A percentile compares a stretch with the other conserved stretches of the same genome.
Conservation (phyloP, 2,329 filamentous ascomycete species). For the Byssochlamys sp. region DNA sequence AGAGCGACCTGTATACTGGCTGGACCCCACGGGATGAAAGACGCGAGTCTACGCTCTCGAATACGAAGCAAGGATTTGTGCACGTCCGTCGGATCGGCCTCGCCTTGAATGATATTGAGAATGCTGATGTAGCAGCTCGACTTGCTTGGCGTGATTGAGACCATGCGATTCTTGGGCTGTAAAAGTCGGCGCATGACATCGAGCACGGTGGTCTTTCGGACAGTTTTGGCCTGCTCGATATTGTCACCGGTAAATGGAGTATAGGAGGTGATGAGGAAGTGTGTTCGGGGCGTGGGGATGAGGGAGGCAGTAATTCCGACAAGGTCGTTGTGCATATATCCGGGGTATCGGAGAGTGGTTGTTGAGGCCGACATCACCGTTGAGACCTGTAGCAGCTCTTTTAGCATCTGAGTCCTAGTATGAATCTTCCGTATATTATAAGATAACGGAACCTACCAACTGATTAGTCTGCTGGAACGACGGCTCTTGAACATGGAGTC, state of each 20-base stretch:
- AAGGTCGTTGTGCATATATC: slow-evolving; percentile 99
- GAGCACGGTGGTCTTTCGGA: slow-evolving; percentile 92
- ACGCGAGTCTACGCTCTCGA: slow-evolving; percentile 82
- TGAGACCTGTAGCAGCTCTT: slow-evolving; percentile 50
- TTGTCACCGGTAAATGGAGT: slow-evolving; percentile 95
- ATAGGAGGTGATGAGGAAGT: slow-evolving; percentile 97
- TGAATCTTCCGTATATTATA: not conserved
- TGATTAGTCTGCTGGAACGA: slow-evolving; percentile 98
- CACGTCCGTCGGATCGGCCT: slow-evolving; percentile 92
- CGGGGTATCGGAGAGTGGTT: slow-evolving; percentile 88
- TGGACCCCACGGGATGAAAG: slow-evolving; percentile 96
- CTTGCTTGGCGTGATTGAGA: slow-evolving; percentile 87
- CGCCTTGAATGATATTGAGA: slow-evolving; percentile 95
- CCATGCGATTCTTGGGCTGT: slow-evolving; percentile 98
- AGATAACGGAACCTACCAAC: slow-evolving; percentile 46
- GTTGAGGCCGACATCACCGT: slow-evolving; percentile 99
- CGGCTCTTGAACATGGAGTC: slow-evolving; percentile 86
- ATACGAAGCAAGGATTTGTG: slow-evolving; percentile 97
- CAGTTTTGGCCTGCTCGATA: slow-evolving; percentile 91
- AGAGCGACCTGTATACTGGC: slow-evolving; percentile 95
- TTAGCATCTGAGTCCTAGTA: not conserved
- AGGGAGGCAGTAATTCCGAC: slow-evolving; percentile 92
- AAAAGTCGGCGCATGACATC: slow-evolving; percentile 93
- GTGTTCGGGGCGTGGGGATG: slow-evolving; percentile 90
- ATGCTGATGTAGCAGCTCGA: slow-evolving; percentile 99